Conservation (phyloP, 2,329 filamentous ascomycete genomes). For the Cladosporium sp. region DNA sequence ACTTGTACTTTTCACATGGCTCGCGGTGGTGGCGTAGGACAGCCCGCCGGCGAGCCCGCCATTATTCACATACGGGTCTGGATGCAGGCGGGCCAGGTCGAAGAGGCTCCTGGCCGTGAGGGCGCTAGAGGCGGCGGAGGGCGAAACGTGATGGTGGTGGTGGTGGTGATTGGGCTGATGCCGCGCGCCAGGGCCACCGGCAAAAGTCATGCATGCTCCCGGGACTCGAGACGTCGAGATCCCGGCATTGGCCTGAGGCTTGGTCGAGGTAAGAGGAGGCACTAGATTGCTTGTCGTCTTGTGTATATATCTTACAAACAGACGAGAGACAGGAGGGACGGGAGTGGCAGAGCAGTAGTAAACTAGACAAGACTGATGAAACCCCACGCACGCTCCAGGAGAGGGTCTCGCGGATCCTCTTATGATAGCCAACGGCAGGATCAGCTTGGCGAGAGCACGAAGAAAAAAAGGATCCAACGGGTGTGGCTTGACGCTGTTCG, state of each 20-base stretch:
- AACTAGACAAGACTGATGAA: not conserved
- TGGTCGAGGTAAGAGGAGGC: no score
- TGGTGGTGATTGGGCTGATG: conserved; percentile 11
- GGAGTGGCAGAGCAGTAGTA: not conserved
- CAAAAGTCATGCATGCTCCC: conserved; percentile 7
- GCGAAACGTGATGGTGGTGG: conserved; percentile 10
- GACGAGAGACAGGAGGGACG: no score
- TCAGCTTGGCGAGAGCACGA: not conserved
- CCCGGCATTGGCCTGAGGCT: not conserved
- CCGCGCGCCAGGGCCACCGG: conserved; percentile 9
- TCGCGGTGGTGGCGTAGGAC: not conserved
- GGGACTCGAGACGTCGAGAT: not conserved
- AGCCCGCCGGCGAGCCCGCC: not conserved
- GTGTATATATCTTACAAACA: no score
- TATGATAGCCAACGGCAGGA: not conserved
- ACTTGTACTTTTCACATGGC: not conserved
- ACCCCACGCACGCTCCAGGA: not conserved
- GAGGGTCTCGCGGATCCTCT: not conserved
- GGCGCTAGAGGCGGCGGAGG: not conserved
- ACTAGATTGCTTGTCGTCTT: no score
- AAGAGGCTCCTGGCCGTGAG: conserved; percentile 3
- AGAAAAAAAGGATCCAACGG: not conserved
- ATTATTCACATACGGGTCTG: not conserved
- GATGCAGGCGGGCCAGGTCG: conserved; percentile 1
- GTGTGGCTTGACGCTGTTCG: not conserved